Percentiles rank a stretch among this genome's conserved stretches.
Evolutionary conservation across 805 yeast species (phyloP).

Genomic region (Vanderwaltozyma polyspora): DNA sequence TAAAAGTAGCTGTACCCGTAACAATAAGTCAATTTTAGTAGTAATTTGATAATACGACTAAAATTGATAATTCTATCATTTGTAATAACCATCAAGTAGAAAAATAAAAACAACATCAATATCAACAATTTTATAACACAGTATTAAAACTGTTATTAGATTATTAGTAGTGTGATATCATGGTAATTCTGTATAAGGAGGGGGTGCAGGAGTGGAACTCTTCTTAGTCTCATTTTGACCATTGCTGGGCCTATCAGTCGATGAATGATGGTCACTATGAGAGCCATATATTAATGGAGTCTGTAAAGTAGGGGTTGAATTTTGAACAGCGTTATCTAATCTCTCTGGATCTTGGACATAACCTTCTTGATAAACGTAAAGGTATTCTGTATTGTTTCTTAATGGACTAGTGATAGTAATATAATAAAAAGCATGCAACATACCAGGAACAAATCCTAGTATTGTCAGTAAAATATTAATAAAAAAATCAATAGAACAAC

Average conservation of each 20-base stretch:
- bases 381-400: slow-evolving; percentile 16
- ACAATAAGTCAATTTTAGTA: too few species aligned
- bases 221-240: too few species aligned
- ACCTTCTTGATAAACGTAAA: slow-evolving; percentile 23
- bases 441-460: slow-evolving; percentile 70
- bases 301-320: slow-evolving; percentile 3
- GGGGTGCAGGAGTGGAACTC: slow-evolving; percentile 3
- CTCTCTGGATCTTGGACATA: slow-evolving; percentile 23
- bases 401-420: slow-evolving; percentile 28
- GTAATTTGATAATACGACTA: too few species aligned
- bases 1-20: too few species aligned
- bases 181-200: slow-evolving; percentile 9
- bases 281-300: slow-evolving; percentile 3
- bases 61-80: too few species aligned
- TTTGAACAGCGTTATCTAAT: too few species aligned
- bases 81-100: too few species aligned
- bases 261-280: slow-evolving; percentile 1
- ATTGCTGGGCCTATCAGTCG: not conserved
- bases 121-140: not conserved
- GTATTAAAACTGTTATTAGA: too few species aligned
- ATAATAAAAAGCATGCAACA: slow-evolving; percentile 49
- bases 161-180: not conserved
- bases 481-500: slow-evolving; percentile 42
- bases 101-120: not conserved
- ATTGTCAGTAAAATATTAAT: slow-evolving; percentile 56